These are phyloP conservation scores for Mitragyna speciosa DNA, from an alignment of 257 asterid genomes.

Conservation along the genomic window DNA sequence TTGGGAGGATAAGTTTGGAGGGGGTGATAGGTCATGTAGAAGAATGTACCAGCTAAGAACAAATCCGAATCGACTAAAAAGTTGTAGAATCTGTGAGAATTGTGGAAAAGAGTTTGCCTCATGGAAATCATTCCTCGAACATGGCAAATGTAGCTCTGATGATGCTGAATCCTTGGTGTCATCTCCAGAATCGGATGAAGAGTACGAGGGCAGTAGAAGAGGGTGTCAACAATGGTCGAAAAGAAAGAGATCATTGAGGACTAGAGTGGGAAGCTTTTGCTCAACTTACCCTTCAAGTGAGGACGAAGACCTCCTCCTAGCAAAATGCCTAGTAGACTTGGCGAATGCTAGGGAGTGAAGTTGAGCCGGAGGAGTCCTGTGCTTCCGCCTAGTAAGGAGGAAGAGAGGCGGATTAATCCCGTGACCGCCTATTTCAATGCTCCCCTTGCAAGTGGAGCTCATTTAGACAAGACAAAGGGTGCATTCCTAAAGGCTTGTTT, in stretches of 20 bases:
- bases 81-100: conserved; percentile 70
- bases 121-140: conserved; percentile 93
- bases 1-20: conserved; percentile 66
- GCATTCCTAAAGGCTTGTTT: conserved; percentile 58
- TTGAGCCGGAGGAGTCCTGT: conserved; percentile 71
- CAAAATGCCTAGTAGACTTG: conserved; percentile 66
- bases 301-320: conserved; percentile 79
- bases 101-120: conserved; percentile 88
- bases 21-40: conserved; percentile 40
- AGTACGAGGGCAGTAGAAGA: conserved; percentile 33
- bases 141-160: conserved; percentile 77
- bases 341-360: conserved; percentile 61
- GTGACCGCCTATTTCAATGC: conserved; percentile 19
- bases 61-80: conserved; percentile 75
- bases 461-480: conserved; percentile 28
- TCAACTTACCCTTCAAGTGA: conserved; percentile 41
- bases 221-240: conserved; percentile 69
- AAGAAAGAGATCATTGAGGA: conserved; percentile 69
- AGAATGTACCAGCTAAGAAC: conserved; percentile 81
- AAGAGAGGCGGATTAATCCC: conserved; percentile 44
- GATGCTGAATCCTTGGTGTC: conserved; percentile 72
- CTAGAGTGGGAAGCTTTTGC: conserved; percentile 51
- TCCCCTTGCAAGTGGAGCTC: conserved; percentile 16
- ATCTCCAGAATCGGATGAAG: conserved; percentile 55
- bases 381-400: conserved; percentile 80